Evolutionary conservation across 176 grass and related monocot species (phyloP).

Genomic region (Eremochloa ophiuroides): DNA sequence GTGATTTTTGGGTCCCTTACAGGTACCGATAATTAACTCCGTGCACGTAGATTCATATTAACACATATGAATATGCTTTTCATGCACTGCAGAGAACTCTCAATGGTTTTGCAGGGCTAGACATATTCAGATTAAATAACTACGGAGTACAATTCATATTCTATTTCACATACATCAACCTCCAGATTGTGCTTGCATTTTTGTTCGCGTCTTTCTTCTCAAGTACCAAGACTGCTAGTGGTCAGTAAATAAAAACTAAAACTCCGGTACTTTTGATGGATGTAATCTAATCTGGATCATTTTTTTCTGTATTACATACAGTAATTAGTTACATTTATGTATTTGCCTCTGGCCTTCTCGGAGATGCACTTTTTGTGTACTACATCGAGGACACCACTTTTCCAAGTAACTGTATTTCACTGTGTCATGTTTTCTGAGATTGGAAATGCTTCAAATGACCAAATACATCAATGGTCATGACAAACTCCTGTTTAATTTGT

Average conservation of each 20-base stretch:
- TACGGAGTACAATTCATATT: conserved; percentile 54
- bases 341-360: conserved; percentile 48
- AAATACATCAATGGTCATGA: neutral
- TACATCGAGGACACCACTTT: conserved; percentile 51
- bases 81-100: neutral
- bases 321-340: conserved; percentile 56
- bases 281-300: neutral
- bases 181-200: conserved; percentile 55
- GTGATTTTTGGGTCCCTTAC: conserved; percentile 45
- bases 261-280: neutral
- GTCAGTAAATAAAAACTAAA: conserved; percentile 16
- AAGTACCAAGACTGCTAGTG: conserved; percentile 39
- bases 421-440: neutral
- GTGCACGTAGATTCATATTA: neutral
- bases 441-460: neutral
- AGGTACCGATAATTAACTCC: conserved; percentile 28
- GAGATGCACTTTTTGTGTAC: conserved; percentile 24
- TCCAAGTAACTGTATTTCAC: conserved; percentile 38
- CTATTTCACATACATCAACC: conserved; percentile 58
- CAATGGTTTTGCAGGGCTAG: conserved; percentile 38
- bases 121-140: conserved; percentile 63
- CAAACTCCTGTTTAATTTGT: neutral
- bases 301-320: conserved; percentile 11
- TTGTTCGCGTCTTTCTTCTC: conserved; percentile 58
- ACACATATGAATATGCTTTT: neutral